A percentile compares a stretch with the other conserved stretches of the same genome.
Evolutionary conservation across 2,329 filamentous ascomycete species (phyloP).

Genomic region (Neofusicoccum sp.): DNA sequence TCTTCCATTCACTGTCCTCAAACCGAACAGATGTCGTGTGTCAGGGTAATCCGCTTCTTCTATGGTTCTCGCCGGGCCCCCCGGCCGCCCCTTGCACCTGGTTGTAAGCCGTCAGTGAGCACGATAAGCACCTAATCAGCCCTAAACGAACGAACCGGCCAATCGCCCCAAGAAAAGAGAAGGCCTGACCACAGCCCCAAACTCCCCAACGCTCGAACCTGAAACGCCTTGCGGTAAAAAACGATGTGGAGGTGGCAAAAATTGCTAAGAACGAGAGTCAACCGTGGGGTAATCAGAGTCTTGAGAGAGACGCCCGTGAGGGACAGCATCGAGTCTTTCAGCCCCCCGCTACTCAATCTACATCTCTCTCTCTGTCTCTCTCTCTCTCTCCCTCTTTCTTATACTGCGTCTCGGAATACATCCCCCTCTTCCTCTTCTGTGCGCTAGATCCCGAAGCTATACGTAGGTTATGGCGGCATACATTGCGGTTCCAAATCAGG

Average conservation of each 20-base stretch:
- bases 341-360: neutral
- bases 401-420: too few species aligned
- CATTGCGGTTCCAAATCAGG: neutral
- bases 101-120: neutral
- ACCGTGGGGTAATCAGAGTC: neutral
- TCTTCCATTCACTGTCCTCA: neutral
- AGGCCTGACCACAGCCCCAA: neutral
- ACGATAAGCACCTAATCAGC: neutral
- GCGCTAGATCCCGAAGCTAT: neutral
- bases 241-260: conserved; percentile 8
- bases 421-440: neutral
- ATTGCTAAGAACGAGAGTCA: neutral
- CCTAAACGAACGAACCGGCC: neutral
- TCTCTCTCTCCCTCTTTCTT: neutral
- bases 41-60: neutral
- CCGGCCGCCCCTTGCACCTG: neutral
- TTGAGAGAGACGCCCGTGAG: neutral
- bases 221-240: conserved; percentile 8
- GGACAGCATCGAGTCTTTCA: neutral
- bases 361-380: neutral
- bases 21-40: neutral
- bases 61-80: neutral
- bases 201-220: neutral
- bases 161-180: neutral
- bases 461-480: neutral